Evolutionary conservation across 768 basidiomycete species (phyloP), one percentile per base, ranked within the genome.

Genomic region (Termitomyces sp.): DNA sequence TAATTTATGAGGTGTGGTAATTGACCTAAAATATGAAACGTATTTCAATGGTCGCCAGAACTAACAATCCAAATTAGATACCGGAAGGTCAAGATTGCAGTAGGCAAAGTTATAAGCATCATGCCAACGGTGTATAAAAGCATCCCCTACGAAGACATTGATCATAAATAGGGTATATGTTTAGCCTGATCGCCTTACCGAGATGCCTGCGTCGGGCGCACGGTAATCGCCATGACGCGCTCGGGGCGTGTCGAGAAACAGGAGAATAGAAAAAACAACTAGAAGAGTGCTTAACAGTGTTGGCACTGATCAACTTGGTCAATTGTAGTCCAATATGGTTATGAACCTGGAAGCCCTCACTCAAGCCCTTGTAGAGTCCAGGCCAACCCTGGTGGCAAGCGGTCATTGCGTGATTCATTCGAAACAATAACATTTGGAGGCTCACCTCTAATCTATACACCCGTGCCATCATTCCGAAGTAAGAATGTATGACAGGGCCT

Each of bases 311-410:
- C 48, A 45, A 51, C n/a, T 10, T 3, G 19, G 17, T 39, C 37
- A 51, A 39, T 28, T 19, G 37, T 27, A 39, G 17, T 51, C 49
- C 25, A 7, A 14, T n/a, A 39, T n/a, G 7, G 25, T 19, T 28
- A 39, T 19, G 25, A 51, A 27, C 17, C 8, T 8, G 27, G 5
- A 39, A 39, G 11, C 44, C 27, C 77, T 48, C 64, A 75, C 81
- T 90, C 45, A 88, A 68, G 52, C 91, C 91, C 69, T 94, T 94
- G 77, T 88, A 92, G 52, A 94, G 69, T 32, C 91, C 91, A 39
- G 74, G 66, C 76, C 76, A 83, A 43, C 90, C 87, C 86, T 73
- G 45, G 17, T 35, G 25, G 5, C 21, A 54, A 21, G 27, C n/a
- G 32, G 47, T 37, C 61, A 30, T 39, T 47, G 35, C 16, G 39